Conservation (phyloP, 2,329 filamentous ascomycete species). For the Fusarium chlamydosporum region DNA sequence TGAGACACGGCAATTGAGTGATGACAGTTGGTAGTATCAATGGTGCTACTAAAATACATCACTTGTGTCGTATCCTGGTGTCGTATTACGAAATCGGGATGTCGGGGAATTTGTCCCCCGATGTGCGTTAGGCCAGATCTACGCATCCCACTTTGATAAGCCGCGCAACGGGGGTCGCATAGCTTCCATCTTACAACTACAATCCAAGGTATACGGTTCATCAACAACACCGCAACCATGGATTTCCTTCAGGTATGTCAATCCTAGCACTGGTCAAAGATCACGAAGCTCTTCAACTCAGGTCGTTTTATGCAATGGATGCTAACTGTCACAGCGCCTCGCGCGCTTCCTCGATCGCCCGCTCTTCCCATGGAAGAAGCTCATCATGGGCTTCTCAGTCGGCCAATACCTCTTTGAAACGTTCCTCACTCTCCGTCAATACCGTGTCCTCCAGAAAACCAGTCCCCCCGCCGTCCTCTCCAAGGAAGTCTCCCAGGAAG, state of each 20-base stretch:
- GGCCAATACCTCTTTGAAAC: slow-evolving; percentile 93
- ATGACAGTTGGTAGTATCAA: background rate
- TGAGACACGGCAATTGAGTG: background rate
- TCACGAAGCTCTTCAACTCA: too few species aligned
- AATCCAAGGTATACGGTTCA: slow-evolving; percentile 41
- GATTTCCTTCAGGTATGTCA: slow-evolving; percentile 62
- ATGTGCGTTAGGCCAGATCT: slow-evolving; percentile 47
- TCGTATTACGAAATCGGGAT: slow-evolving; percentile 32
- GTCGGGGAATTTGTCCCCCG: slow-evolving; percentile 41
- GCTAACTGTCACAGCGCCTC: slow-evolving; percentile 69
- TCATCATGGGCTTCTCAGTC: slow-evolving; percentile 94
- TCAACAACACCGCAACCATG: slow-evolving; percentile 55
- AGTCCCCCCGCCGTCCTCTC: slow-evolving; percentile 88
- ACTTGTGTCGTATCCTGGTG: slow-evolving; percentile 3
- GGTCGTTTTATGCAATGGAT: background rate
- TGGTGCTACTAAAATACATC: background rate
- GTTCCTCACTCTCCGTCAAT: slow-evolving; percentile 90
- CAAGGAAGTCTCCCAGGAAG: slow-evolving; percentile 88
- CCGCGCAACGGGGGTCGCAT: slow-evolving; percentile 25
- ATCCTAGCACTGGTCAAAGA: background rate
- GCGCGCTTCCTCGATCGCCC: slow-evolving; percentile 90
- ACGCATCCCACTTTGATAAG: slow-evolving; percentile 40
- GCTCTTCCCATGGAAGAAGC: slow-evolving; percentile 95
- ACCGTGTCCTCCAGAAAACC: slow-evolving; percentile 83
- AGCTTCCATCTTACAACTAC: slow-evolving; percentile 45